Conservation (phyloP, 805 yeast genomes). For the Saturnispora diversa region DNA sequence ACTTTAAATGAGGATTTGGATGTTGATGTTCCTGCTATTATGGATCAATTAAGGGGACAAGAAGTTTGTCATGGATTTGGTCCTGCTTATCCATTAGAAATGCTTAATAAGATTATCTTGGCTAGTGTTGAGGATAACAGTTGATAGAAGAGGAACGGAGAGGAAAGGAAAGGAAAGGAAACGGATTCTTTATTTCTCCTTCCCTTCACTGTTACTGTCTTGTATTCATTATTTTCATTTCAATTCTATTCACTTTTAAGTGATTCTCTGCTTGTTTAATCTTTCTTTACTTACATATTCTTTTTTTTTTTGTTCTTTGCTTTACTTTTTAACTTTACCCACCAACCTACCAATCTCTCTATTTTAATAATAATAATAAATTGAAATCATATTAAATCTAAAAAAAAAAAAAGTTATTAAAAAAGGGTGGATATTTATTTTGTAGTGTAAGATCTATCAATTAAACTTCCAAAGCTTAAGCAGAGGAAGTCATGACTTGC, state of each 20-base stretch:
- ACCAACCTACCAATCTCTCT: neutral
- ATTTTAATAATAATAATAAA: neutral
- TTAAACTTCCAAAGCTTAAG: constrained; percentile 20
- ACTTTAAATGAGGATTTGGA: constrained; percentile 40
- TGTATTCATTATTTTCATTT: too few relatives aligned
- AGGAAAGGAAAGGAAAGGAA: too few relatives aligned
- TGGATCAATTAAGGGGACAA: constrained; percentile 52
- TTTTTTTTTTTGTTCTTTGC: too few relatives aligned
- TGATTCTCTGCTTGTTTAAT: too few relatives aligned
- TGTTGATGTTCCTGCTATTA: constrained; percentile 50
- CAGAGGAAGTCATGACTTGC: constrained; percentile 92
- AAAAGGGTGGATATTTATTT: constrained; percentile 2
- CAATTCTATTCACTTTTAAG: too few relatives aligned
- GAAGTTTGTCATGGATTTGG: constrained; percentile 80
- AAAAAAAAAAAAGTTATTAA: constrained; percentile 10
- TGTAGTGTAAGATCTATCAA: too few relatives aligned
- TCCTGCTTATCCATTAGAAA: constrained; percentile 47
- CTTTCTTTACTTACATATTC: too few relatives aligned
- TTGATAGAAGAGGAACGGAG: too few relatives aligned
- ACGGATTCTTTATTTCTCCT: too few relatives aligned
- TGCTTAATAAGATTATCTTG: constrained; percentile 35
- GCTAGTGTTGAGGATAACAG: constrained; percentile 11
- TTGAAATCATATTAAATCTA: constrained; percentile 2
- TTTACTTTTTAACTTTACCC: too few relatives aligned
- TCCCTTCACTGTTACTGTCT: too few relatives aligned